These are phyloP conservation scores for Rhizophagus clarus DNA, from an alignment of 192 early-diverging fungal genomes.

Conservation along the genomic window DNA sequence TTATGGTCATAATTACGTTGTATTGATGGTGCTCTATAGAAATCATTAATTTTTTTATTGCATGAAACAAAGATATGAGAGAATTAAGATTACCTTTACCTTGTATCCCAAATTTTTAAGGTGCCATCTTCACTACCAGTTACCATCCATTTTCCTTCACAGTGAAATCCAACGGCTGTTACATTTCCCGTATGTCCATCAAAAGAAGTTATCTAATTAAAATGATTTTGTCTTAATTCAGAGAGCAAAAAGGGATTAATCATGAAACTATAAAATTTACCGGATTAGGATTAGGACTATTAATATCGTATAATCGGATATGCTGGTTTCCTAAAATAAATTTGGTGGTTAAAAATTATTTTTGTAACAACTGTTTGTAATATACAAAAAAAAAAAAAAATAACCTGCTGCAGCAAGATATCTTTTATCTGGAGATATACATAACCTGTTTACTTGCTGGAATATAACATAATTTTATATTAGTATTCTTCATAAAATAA, in stretches of 20 bases:
- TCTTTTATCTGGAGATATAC: constrained; percentile 87
- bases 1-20: constrained; percentile 63
- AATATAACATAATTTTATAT: neutral
- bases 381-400: no score
- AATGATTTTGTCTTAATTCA: neutral
- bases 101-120: constrained; percentile 82
- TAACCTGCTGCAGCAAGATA: constrained; percentile 80
- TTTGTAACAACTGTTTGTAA: neutral
- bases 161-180: constrained; percentile 63
- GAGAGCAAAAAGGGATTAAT: neutral
- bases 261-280: constrained; percentile 39
- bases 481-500: neutral
- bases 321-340: constrained; percentile 68
- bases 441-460: constrained; percentile 85
- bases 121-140: constrained; percentile 74
- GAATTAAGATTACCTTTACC: constrained; percentile 39
- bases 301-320: constrained; percentile 83
- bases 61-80: constrained; percentile 34
- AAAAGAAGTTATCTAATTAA: constrained; percentile 54
- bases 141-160: constrained; percentile 78
- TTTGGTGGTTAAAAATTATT: neutral
- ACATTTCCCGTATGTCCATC: constrained; percentile 64
- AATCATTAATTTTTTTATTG: constrained; percentile 20
- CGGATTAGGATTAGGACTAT: constrained; percentile 74
- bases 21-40: constrained; percentile 49